phyloP scores from a whole-genome alignment of 108 stramenopile genomes.

The Pseudonitzschia multiseries region DNA sequence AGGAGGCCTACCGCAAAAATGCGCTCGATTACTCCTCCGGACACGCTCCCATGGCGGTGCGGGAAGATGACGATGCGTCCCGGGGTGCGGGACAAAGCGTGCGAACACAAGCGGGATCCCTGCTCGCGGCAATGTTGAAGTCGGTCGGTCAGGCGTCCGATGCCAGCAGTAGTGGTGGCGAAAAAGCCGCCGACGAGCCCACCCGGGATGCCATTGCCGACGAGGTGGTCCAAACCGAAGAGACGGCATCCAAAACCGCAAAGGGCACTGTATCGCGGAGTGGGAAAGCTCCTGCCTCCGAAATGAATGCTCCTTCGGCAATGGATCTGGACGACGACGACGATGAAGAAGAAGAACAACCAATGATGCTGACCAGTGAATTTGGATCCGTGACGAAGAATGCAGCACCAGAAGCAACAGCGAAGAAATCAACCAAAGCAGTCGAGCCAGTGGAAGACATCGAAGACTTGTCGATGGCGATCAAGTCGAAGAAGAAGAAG shows the following conservation, averaged over 20 bases:
- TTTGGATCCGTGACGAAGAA: conserved; percentile 36
- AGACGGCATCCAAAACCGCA: conserved; percentile 4
- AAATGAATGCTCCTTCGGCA: conserved; percentile 3
- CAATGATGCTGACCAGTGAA: conserved; percentile 64
- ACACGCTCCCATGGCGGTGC: conserved; percentile 68
- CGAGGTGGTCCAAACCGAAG: conserved; percentile 5
- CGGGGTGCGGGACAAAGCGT: conserved; percentile 12
- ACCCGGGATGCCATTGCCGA: not conserved
- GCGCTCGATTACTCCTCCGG: conserved; percentile 77
- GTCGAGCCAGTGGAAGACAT: conserved; percentile 29
- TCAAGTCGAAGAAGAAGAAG: conserved; percentile 42
- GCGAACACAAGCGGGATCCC: conserved; percentile 34
- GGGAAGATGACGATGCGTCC: conserved; percentile 48
- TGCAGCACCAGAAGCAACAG: not conserved
- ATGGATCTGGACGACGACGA: conserved; percentile 51
- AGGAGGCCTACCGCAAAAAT: conserved; percentile 66
- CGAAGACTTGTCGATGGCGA: conserved; percentile 42
- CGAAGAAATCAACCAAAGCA: not conserved
- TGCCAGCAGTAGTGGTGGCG: not conserved
- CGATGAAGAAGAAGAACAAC: conserved; percentile 77
- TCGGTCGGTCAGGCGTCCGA: conserved; percentile 34
- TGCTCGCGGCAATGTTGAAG: conserved; percentile 61
- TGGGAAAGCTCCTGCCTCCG: not conserved
- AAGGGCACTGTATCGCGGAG: not conserved
- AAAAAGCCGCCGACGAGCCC: not conserved